phyloP scores from a whole-genome alignment of 768 basidiomycete genomes.

The Suillus occidentalis region DNA sequence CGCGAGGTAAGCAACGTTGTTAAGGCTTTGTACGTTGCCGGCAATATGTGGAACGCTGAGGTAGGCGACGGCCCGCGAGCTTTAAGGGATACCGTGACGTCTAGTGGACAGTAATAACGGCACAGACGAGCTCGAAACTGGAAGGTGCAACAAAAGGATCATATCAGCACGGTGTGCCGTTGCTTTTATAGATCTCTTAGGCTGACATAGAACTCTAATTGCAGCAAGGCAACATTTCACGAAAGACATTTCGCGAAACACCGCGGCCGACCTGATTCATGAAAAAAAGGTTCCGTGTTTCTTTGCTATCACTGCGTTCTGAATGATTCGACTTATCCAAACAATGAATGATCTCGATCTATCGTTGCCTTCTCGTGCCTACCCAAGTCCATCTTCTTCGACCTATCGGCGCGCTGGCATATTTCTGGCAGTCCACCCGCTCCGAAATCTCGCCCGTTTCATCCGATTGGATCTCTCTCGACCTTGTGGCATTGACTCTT shows the following conservation, averaged over 20 bases:
- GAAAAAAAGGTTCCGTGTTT: conserved; percentile 28
- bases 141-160: conserved; percentile 13
- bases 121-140: conserved; percentile 15
- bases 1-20: conserved; percentile 5
- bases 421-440: conserved; percentile 41
- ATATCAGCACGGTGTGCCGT: conserved; percentile 11
- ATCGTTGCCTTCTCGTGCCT: conserved; percentile 31
- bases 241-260: conserved; percentile 23
- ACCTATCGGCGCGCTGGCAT: conserved; percentile 42
- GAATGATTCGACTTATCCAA: conserved; percentile 28
- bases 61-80: conserved; percentile 5
- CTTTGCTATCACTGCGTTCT: conserved; percentile 29
- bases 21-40: conserved; percentile 11
- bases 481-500: conserved; percentile 40
- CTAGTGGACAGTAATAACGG: conserved; percentile 1
- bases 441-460: conserved; percentile 41
- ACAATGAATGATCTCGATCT: conserved; percentile 28
- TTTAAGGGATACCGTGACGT: conserved; percentile 4
- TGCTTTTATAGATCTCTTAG: conserved; percentile 30
- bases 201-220: conserved; percentile 33
- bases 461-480: conserved; percentile 48
- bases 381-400: conserved; percentile 26
- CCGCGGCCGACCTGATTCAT: conserved; percentile 31
- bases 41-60: conserved; percentile 7
- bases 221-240: conserved; percentile 18